Percentiles rank a stretch among this genome's conserved stretches.
Conservation (phyloP, 345 rosid genomes). For the Schrenkiella parvula region DNA sequence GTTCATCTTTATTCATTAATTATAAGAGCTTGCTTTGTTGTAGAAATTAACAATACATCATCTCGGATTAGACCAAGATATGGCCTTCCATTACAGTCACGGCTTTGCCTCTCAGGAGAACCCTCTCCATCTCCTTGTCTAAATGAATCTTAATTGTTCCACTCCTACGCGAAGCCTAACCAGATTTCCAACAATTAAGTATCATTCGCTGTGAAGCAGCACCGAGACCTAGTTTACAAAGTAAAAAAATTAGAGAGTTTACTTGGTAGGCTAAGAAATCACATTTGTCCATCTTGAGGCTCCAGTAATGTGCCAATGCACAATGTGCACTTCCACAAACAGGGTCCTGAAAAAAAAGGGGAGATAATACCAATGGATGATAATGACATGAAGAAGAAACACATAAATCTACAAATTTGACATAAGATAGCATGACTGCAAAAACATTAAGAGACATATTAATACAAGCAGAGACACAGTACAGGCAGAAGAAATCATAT, state of each 20-base stretch:
- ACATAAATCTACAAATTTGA: neutral
- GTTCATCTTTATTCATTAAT: neutral
- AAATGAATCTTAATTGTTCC: slow-evolving; percentile 52
- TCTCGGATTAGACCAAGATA: slow-evolving; percentile 40
- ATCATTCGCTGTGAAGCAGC: neutral
- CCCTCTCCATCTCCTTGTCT: slow-evolving; percentile 49
- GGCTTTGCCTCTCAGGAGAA: slow-evolving; percentile 63
- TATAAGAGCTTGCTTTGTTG: neutral
- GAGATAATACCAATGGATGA: neutral
- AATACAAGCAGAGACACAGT: neutral
- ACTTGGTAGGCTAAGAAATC: slow-evolving; percentile 62
- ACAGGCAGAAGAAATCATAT: neutral
- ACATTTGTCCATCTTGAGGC: slow-evolving; percentile 54
- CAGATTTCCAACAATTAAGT: neutral
- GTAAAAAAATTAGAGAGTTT: slow-evolving; percentile 3
- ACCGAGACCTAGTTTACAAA: neutral
- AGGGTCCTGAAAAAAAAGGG: slow-evolving; percentile 52
- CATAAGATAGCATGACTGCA: neutral
- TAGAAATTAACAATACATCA: neutral
- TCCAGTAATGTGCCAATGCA: slow-evolving; percentile 70
- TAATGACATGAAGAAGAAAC: neutral
- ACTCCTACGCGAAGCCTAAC: slow-evolving; percentile 63
- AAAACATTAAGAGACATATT: neutral
- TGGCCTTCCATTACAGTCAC: slow-evolving; percentile 64
- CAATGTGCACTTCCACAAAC: slow-evolving; percentile 81